phyloP scores from a whole-genome alignment of 2,329 filamentous ascomycete genomes.

The Furcasterigmium sp. region DNA sequence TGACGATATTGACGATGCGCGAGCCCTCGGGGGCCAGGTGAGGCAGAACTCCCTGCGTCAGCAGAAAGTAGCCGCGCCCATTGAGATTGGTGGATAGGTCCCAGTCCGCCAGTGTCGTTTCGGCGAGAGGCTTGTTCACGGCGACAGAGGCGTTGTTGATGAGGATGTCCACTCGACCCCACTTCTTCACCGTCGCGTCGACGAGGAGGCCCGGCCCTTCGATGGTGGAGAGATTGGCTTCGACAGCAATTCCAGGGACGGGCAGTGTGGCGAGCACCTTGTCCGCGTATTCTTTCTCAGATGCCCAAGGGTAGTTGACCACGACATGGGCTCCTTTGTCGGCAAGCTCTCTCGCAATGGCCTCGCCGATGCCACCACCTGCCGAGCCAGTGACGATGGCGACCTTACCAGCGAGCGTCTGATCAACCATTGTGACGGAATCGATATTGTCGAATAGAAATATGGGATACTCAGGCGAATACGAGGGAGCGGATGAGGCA shows the following conservation, averaged over 20 bases:
- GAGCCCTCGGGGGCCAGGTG: constrained; percentile 26
- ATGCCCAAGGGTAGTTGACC: constrained; percentile 40
- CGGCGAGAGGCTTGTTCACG: constrained; percentile 22
- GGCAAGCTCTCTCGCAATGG: constrained; percentile 36
- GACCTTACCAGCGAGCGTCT: constrained; percentile 30
- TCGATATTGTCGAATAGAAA: too few relatives aligned
- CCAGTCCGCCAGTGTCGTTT: constrained; percentile 32
- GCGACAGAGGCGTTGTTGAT: constrained; percentile 29
- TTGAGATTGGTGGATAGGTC: constrained; percentile 35
- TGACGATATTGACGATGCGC: constrained; percentile 38
- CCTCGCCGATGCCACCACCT: constrained; percentile 39
- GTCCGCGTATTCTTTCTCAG: constrained; percentile 22
- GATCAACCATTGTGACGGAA: too few relatives aligned
- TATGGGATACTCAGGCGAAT: too few relatives aligned
- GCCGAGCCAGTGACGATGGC: constrained; percentile 43
- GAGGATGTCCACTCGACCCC: constrained; percentile 31
- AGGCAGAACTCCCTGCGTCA: constrained; percentile 29
- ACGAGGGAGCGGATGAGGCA: too few relatives aligned
- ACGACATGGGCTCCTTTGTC: constrained; percentile 39
- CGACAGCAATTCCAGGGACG: constrained; percentile 25
- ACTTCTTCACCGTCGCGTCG: constrained; percentile 25
- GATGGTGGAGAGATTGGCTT: constrained; percentile 33
- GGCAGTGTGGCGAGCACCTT: constrained; percentile 15
- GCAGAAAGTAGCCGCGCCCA: constrained; percentile 33
- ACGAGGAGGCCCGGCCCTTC: constrained; percentile 28